These are phyloP conservation scores for Talaromyces funiculosus DNA, from an alignment of 2,329 filamentous ascomycete genomes.

Conservation along the genomic window DNA sequence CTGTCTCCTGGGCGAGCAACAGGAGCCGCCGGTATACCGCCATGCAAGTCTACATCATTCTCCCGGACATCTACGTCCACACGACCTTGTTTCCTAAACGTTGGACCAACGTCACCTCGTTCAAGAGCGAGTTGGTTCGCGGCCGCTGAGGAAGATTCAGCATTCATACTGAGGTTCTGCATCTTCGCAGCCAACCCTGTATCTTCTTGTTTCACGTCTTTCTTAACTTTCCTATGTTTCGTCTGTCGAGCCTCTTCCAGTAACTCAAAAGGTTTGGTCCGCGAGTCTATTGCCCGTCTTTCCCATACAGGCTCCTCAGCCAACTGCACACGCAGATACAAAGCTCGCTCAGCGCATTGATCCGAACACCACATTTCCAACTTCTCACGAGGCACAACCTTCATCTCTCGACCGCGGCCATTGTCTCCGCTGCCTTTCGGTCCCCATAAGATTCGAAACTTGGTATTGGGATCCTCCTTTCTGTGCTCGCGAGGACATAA, in stretches of 20 bases:
- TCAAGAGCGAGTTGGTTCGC: slow-evolving; percentile 31
- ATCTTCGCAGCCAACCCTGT: slow-evolving; percentile 20
- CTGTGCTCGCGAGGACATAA: slow-evolving; percentile 66
- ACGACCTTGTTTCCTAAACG: slow-evolving; percentile 23
- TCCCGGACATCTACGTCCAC: slow-evolving; percentile 32
- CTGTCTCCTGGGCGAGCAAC: slow-evolving; percentile 29
- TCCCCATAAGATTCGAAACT: slow-evolving; percentile 62
- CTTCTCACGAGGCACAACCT: slow-evolving; percentile 65
- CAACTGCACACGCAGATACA: slow-evolving; percentile 86
- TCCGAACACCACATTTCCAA: slow-evolving; percentile 83
- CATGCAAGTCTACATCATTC: slow-evolving; percentile 16
- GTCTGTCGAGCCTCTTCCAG: slow-evolving; percentile 54
- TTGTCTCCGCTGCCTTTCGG: slow-evolving; percentile 43
- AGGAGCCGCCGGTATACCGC: slow-evolving; percentile 23
- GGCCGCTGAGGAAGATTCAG: slow-evolving; percentile 10
- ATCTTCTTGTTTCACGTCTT: slow-evolving; percentile 10
- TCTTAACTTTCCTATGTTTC: slow-evolving; percentile 18
- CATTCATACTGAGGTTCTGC: slow-evolving; percentile 23
- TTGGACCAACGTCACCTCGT: slow-evolving; percentile 27
- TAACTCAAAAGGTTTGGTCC: slow-evolving; percentile 54
- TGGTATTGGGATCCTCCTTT: slow-evolving; percentile 52
- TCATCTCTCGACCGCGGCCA: slow-evolving; percentile 49
- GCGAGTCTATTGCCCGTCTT: slow-evolving; percentile 49
- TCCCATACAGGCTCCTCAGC: slow-evolving; percentile 82
- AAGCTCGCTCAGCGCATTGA: slow-evolving; percentile 68